Evolutionary conservation across 2,329 filamentous ascomycete genomes (phyloP).

Genomic region (Apiospora sp.): DNA sequence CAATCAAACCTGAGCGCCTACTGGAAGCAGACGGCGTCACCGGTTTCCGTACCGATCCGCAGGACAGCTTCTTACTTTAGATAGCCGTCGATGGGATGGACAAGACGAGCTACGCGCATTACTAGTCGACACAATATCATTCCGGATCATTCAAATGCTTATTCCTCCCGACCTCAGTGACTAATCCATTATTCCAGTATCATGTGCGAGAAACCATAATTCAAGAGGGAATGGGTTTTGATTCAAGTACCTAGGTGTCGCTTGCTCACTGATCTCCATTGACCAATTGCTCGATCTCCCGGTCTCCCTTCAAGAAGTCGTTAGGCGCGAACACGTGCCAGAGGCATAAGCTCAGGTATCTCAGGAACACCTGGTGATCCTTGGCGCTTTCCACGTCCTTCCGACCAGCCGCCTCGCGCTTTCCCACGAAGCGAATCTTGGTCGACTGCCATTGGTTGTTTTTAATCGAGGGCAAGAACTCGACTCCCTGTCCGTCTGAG

Average conservation of each 20-base stretch:
- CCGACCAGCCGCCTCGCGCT: neutral
- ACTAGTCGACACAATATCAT: no score
- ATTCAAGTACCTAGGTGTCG: no score
- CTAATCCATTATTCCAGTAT: no score
- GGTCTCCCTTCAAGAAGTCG: neutral
- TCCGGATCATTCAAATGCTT: no score
- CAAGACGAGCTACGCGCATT: no score
- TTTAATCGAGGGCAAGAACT: neutral
- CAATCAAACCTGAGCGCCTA: neutral
- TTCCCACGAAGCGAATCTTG: neutral
- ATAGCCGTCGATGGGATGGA: no score
- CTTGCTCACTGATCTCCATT: neutral
- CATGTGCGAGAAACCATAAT: no score
- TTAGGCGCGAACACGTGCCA: neutral
- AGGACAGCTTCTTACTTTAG: neutral
- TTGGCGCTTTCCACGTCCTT: neutral
- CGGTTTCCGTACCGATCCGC: neutral
- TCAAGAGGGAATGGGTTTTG: no score
- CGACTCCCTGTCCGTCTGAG: neutral
- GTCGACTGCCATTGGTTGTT: neutral
- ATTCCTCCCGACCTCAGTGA: no score
- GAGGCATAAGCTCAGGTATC: neutral
- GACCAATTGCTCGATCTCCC: neutral
- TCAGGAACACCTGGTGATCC: neutral
- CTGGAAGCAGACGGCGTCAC: neutral